phyloP scores from a whole-genome alignment of 2,329 filamentous ascomycete genomes.

The Lachnellula cervina region DNA sequence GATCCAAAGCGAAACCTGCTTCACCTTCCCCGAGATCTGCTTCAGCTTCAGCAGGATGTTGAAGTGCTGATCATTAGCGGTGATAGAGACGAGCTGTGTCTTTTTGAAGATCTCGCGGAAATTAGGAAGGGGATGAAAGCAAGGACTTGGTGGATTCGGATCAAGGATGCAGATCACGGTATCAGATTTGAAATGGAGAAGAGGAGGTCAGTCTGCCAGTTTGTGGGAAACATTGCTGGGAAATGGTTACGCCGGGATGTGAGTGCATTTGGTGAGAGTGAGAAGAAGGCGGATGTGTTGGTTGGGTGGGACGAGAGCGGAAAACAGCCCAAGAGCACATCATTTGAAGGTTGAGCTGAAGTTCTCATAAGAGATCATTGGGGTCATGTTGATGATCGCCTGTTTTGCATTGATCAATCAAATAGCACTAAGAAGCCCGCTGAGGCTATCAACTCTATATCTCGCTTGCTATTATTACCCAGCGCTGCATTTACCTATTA shows the following conservation, averaged over 20 bases:
- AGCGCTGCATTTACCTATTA: no score
- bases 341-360: constrained; percentile 1
- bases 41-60: constrained; percentile 1
- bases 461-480: no score
- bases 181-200: constrained; percentile 4
- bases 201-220: constrained; percentile 3
- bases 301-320: constrained; percentile 1
- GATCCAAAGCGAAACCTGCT: not conserved
- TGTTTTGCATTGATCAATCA: no score
- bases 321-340: not conserved
- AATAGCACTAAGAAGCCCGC: no score
- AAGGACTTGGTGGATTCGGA: constrained; percentile 1
- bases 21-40: constrained; percentile 1
- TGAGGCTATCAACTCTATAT: no score
- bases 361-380: not conserved
- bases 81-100: constrained; percentile 3
- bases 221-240: not conserved
- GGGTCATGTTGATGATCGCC: not conserved
- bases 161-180: constrained; percentile 4
- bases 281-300: constrained; percentile 1
- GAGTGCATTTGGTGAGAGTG: not conserved
- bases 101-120: not conserved
- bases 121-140: constrained; percentile 4
- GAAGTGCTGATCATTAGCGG: constrained; percentile 1
- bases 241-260: constrained; percentile 1